These are phyloP conservation scores for Lepiota brunneoincarnata DNA, from an alignment of 768 basidiomycete genomes.

Conservation along the genomic window DNA sequence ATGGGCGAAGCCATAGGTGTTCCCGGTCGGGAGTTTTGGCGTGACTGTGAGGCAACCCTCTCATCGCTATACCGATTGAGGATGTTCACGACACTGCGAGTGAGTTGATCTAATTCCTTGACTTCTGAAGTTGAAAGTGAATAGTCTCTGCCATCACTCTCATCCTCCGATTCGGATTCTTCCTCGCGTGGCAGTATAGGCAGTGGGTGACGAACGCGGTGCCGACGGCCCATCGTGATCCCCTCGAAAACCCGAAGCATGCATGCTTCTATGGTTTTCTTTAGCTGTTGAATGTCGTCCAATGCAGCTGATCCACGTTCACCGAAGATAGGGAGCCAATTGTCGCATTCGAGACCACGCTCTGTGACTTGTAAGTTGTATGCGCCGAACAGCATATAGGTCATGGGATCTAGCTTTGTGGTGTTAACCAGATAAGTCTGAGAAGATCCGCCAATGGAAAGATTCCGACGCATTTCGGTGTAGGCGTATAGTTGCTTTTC, in stretches of 20 bases:
- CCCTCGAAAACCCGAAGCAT: slow-evolving; percentile 92
- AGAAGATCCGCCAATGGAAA: slow-evolving; percentile 45
- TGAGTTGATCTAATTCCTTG: slow-evolving; percentile 71
- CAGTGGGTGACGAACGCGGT: slow-evolving; percentile 26
- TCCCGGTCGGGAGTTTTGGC: slow-evolving; percentile 60
- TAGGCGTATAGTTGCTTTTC: slow-evolving; percentile 83
- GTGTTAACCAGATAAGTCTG: slow-evolving; percentile 77
- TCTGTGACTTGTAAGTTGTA: slow-evolving; percentile 69
- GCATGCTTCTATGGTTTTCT: slow-evolving; percentile 74
- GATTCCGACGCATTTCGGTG: slow-evolving; percentile 79
- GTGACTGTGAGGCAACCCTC: slow-evolving; percentile 52
- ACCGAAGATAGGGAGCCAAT: slow-evolving; percentile 85
- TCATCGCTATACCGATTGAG: slow-evolving; percentile 72
- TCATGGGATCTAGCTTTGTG: slow-evolving; percentile 83
- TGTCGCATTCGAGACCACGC: slow-evolving; percentile 81
- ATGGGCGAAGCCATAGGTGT: slow-evolving; percentile 45
- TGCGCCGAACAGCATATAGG: slow-evolving; percentile 89
- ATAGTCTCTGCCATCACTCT: slow-evolving; percentile 47
- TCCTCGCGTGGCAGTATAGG: slow-evolving; percentile 42
- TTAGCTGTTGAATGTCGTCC: slow-evolving; percentile 82
- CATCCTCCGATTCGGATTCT: slow-evolving; percentile 58
- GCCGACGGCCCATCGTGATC: slow-evolving; percentile 48
- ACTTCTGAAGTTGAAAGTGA: slow-evolving; percentile 68
- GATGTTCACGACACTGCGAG: slow-evolving; percentile 70
- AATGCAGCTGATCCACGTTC: slow-evolving; percentile 54